Evolutionary conservation across 208 protist genomes (phyloP), one percentile per base, ranked within the genome.

Genomic region (Leishmania arabica): DNA sequence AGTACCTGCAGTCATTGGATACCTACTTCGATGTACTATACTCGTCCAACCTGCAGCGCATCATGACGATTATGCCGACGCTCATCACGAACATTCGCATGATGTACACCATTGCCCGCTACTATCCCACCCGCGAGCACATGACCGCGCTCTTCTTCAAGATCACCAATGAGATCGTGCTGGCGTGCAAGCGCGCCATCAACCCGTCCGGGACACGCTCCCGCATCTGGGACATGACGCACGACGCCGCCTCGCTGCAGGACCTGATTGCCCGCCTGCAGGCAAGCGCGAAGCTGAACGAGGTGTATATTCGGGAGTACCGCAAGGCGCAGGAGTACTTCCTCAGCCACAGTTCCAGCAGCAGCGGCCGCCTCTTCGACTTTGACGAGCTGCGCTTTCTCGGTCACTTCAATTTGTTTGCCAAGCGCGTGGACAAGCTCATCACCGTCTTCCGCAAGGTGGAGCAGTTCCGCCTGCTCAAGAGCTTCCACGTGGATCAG

Each of bases 111-210:
- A 98, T 99, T 81, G 95, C 99, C 24, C 91, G 98, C 70, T 99
- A 99, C 90, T 99, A 99, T 93, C 94, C 94, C 58, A 98, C 92
- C 31, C 90, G 88, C 34, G 93, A 96, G 82, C 96, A 95, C 79
- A 99, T 99, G 97, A 99, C 98, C 58, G 92, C 92, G 54, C 92
- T 99, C 27, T 98, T 99, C 80, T 98, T 98, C 84, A 99, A 99
- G 86, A 98, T 99, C 76, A 99, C 97, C 11, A 99, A 99, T 85
- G 96, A 98, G 86, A 97, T 99, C 73, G 98, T 99, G 77, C 75
- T 94, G 42, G 90, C 93, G 58, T 99, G 98, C 90, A 98, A 98
- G 85, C 70, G 91, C 47, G 94, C 93, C 62, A 97, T 99, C 83
- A 95, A 95, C 85, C 93, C 95, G 49, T 93, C 93, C 24, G 97